Conservation (phyloP, 2,329 filamentous ascomycete genomes). For the Trichoderma hamatum region DNA sequence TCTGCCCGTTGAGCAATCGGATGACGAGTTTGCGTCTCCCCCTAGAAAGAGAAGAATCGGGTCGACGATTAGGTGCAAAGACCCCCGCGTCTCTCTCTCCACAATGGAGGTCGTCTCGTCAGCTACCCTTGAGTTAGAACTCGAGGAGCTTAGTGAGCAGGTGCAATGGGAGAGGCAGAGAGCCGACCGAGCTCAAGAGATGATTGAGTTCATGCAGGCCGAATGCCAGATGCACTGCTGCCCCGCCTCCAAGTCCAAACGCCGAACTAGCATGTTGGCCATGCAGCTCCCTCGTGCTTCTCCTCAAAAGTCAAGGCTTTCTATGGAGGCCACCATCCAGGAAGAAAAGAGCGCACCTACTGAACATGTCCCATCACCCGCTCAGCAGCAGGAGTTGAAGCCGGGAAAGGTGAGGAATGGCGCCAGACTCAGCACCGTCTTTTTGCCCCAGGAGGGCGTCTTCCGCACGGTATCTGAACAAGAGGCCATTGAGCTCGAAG, state of each 20-base stretch:
- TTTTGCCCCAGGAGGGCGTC: slow-evolving; percentile 64
- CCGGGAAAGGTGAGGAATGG: slow-evolving; percentile 42
- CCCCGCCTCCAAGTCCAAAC: slow-evolving; percentile 53
- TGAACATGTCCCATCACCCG: slow-evolving; percentile 33
- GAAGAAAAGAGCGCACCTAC: slow-evolving; percentile 30
- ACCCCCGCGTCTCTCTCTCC: slow-evolving; percentile 52
- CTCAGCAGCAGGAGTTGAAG: slow-evolving; percentile 31
- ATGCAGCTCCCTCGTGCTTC: slow-evolving; percentile 26
- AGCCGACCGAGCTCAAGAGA: slow-evolving; percentile 70
- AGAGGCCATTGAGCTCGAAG: slow-evolving; percentile 51
- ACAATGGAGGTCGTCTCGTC: slow-evolving; percentile 58
- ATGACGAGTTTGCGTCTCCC: slow-evolving; percentile 66
- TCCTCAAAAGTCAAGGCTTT: slow-evolving; percentile 4
- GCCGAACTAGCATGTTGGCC: slow-evolving; percentile 28
- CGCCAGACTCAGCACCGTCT: slow-evolving; percentile 56
- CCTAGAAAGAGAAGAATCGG: slow-evolving; percentile 46
- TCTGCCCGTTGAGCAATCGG: slow-evolving; percentile 59
- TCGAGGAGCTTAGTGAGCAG: slow-evolving; percentile 57
- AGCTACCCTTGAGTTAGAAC: slow-evolving; percentile 58
- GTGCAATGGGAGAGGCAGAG: slow-evolving; percentile 64
- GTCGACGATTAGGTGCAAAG: slow-evolving; percentile 33
- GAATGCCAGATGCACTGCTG: slow-evolving; percentile 73
- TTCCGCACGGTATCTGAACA: slow-evolving; percentile 63
- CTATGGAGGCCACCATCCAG: slow-evolving; percentile 27
- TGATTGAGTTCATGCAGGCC: slow-evolving; percentile 74